Evolutionary conservation across 495 filamentous ascomycete genomes (phyloP).

Genomic region (Xanthoparmelia taractica): DNA sequence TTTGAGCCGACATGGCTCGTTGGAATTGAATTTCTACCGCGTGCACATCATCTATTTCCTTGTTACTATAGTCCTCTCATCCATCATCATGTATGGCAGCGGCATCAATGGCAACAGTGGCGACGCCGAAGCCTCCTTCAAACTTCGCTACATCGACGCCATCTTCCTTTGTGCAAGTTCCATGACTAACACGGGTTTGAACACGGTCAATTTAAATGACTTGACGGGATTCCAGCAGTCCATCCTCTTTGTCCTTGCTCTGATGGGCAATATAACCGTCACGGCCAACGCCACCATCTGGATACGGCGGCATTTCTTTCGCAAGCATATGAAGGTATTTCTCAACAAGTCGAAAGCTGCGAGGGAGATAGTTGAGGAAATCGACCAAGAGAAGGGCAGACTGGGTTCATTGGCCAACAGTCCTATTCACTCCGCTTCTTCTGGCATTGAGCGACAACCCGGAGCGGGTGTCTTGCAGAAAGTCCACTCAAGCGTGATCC

Average conservation of each 20-base stretch:
- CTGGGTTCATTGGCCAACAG: neutral
- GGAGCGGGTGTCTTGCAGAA: neutral
- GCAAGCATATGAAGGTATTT: neutral
- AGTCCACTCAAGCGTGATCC: neutral
- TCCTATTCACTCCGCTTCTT: neutral
- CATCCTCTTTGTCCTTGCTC: neutral
- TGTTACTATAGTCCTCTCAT: slow-evolving; percentile 3
- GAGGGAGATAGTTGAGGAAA: neutral
- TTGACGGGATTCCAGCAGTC: slow-evolving; percentile 5
- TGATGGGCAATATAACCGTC: neutral
- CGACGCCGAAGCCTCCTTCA: neutral
- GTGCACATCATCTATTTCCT: slow-evolving; percentile 9
- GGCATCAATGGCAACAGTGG: slow-evolving; percentile 8
- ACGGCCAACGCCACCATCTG: neutral
- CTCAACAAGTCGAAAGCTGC: neutral
- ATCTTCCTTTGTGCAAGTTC: slow-evolving; percentile 8
- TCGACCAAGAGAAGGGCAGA: neutral
- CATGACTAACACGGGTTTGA: slow-evolving; percentile 5
- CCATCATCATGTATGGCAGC: slow-evolving; percentile 14
- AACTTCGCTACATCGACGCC: slow-evolving; percentile 7
- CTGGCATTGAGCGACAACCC: neutral
- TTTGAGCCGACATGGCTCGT: neutral
- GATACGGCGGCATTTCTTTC: neutral
- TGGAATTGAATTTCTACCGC: slow-evolving; percentile 10
- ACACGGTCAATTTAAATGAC: neutral